Conservation (phyloP, 805 yeast species). For the Ogataea methanolica region DNA sequence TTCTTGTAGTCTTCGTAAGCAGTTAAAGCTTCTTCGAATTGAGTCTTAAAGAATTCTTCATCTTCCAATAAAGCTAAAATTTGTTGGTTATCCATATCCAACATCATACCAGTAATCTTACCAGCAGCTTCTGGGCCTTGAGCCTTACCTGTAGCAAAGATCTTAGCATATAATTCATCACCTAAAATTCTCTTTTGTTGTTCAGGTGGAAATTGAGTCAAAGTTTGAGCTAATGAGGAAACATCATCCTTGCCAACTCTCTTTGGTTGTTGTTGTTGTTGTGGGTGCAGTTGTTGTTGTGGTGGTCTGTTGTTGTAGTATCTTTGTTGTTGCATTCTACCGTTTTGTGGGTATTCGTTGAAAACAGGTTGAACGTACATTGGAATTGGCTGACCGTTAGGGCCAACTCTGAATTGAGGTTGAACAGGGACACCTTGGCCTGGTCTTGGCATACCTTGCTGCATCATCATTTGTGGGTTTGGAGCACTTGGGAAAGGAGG, state of each 20-base stretch:
- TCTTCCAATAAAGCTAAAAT: constrained; percentile 85
- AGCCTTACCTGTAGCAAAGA: constrained; percentile 80
- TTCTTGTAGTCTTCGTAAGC: constrained; percentile 91
- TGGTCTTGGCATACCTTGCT: constrained; percentile 62
- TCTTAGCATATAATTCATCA: constrained; percentile 93
- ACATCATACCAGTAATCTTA: constrained; percentile 98
- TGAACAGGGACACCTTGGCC: constrained; percentile 50
- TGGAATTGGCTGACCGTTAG: constrained; percentile 79
- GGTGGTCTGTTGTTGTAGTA: constrained; percentile 40
- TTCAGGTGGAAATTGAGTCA: constrained; percentile 69
- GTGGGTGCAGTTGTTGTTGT: constrained; percentile 19
- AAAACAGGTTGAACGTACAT: constrained; percentile 83
- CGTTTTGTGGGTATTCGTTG: constrained; percentile 62
- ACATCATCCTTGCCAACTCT: constrained; percentile 25
- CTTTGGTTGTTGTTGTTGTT: constrained; percentile 22
- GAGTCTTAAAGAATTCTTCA: constrained; percentile 83
- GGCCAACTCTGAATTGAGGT: constrained; percentile 65
- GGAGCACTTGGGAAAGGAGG: constrained; percentile 74
- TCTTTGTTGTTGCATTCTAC: constrained; percentile 37
- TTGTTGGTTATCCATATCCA: constrained; percentile 91
- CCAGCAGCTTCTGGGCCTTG: constrained; percentile 94
- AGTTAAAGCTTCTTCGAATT: constrained; percentile 88
- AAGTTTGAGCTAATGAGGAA: constrained; percentile 51
- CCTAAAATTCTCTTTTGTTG: constrained; percentile 97
- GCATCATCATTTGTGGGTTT: constrained; percentile 74